These are phyloP conservation scores for Canavalia gladiata DNA, from an alignment of 306 rosid species.

Conservation along the genomic window DNA sequence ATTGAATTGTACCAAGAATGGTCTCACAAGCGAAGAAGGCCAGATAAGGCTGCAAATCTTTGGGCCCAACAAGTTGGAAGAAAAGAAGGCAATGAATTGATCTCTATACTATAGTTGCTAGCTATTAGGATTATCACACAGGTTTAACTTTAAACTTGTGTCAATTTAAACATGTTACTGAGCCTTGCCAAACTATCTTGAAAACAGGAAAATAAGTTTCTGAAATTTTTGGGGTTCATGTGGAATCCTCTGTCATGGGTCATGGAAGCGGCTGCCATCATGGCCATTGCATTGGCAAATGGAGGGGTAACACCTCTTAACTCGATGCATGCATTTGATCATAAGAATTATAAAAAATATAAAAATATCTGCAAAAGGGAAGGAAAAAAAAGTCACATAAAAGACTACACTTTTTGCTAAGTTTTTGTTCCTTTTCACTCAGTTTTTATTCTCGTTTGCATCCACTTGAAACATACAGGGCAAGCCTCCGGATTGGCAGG, in stretches of 20 bases:
- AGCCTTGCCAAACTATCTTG: neutral
- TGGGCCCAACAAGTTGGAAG: conserved; percentile 83
- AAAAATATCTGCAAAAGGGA: neutral
- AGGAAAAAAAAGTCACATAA: neutral
- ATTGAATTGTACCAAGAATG: conserved; percentile 67
- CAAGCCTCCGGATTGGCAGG: conserved; percentile 81
- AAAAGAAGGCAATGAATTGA: conserved; percentile 61
- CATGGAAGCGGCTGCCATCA: conserved; percentile 84
- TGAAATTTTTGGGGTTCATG: conserved; percentile 85
- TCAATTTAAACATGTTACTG: neutral
- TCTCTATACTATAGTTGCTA: neutral
- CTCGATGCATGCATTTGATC: conserved; percentile 3
- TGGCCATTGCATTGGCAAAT: conserved; percentile 87
- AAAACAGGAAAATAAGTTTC: conserved; percentile 66
- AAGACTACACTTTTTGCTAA: neutral
- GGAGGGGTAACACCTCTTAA: conserved; percentile 73
- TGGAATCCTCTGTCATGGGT: conserved; percentile 95
- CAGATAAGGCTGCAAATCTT: conserved; percentile 64
- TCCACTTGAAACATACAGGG: conserved; percentile 54
- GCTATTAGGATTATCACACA: neutral
- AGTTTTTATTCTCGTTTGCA: neutral
- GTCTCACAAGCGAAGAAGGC: conserved; percentile 72
- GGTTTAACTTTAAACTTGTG: neutral
- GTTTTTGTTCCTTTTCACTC: neutral
- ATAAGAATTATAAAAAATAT: neutral